Evolutionary conservation across 2,329 filamentous ascomycete species (phyloP).

Genomic region (Ophiosphaerella narmari): DNA sequence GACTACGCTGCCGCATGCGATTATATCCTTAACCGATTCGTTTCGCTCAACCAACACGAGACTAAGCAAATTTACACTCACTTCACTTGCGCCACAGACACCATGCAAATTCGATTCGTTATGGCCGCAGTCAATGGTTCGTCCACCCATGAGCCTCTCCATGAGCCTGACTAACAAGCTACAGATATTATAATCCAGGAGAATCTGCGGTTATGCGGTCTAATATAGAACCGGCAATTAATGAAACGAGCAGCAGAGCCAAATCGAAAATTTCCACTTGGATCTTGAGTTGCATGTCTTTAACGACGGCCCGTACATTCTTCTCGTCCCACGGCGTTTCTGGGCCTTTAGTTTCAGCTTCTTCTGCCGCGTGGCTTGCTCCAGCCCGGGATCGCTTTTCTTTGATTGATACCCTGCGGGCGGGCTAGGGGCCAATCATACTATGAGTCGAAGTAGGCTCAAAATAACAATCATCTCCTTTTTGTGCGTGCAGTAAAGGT

Average conservation of each 20-base stretch:
- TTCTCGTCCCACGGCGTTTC: constrained; percentile 44
- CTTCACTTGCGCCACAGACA: constrained; percentile 98
- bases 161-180: constrained; percentile 48
- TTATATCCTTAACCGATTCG: constrained; percentile 98
- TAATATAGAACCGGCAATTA: constrained; percentile 67
- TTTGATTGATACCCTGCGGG: constrained; percentile 45
- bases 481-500: background rate
- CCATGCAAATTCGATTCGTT: constrained; percentile 98
- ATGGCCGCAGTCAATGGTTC: constrained; percentile 99
- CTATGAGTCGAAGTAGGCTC: background rate
- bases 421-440: constrained; percentile 26
- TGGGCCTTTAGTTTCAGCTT: constrained; percentile 40
- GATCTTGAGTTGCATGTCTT: constrained; percentile 45
- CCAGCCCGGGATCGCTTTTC: constrained; percentile 36
- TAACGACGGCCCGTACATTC: constrained; percentile 34
- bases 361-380: constrained; percentile 38
- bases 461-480: constrained; percentile 1
- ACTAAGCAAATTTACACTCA: constrained; percentile 99
- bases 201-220: constrained; percentile 93
- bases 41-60: constrained; percentile 97
- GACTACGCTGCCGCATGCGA: constrained; percentile 96
- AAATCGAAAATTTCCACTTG: constrained; percentile 33
- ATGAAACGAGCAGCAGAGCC: constrained; percentile 40
- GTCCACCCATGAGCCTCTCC: constrained; percentile 29
- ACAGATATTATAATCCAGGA: constrained; percentile 99